Evolutionary conservation across 176 grass and related monocot species (phyloP), one percentile per base, ranked within the genome.

Genomic region (Bromus sterilis): DNA sequence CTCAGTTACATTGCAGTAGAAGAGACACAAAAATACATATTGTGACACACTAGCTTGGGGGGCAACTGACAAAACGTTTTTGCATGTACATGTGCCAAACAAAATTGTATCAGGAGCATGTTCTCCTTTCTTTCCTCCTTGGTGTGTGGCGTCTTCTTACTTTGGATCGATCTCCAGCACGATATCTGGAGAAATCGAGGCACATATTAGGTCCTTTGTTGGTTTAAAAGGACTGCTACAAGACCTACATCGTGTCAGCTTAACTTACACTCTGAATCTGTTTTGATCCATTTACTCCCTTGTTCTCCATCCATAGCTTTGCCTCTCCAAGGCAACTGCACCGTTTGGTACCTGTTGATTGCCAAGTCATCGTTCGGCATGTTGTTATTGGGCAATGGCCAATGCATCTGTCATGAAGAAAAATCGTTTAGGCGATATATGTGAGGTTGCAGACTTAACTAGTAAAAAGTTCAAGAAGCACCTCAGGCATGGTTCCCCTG

Each of bases 271-370:
- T 20, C 15, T 34, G 30, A 65, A 65, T 97, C 95, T 43, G 95
- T 94, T 85, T 56, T 93, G 80, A 97, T 91, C 92, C 95, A 97
- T 59, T 86, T 94, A 28, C 80, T 75, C 10, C 30, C 23, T 40
- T 92, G 79, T n/a, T 68, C 56, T 2, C 72, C 69, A 13, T 42
- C 64, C 16, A 34, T n/a, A 5, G 43, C 61, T 2, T 41, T 37
- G 3, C 44, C 35, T 71, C 88, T 62, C 32, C 28, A 16, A n/a
- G 16, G 64, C 53, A 35, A 83, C 63, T 80, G 72, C 11, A 30
- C 34, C 3, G 68, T 75, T 64, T 53, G 70, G 56, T 85, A 39
- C 70, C 73, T 44, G 26, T 70, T 73, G 10, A 62, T 77, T 18
- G 59, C 15, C 11, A 48, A 73, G 53, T 65, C 75, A 58, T 66